These are phyloP conservation scores for Ogataea wickerhamii DNA, from an alignment of 805 yeast species.

Conservation along the genomic window DNA sequence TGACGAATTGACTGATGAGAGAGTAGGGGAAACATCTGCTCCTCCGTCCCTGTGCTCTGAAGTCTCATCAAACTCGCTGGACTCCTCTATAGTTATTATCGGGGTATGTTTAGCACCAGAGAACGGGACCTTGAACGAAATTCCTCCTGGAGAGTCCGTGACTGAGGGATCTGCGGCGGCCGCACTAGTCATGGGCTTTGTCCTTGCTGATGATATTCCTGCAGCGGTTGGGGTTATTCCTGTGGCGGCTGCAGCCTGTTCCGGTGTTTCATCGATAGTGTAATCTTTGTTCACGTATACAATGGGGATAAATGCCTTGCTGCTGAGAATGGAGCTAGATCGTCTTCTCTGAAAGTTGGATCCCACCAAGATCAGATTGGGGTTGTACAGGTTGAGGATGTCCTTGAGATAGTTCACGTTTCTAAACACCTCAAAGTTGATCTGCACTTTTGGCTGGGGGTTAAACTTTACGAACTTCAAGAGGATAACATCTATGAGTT, in stretches of 20 bases:
- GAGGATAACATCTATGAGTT: slow-evolving; percentile 41
- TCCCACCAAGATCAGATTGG: slow-evolving; percentile 49
- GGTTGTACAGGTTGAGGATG: slow-evolving; percentile 54
- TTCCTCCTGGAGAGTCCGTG: slow-evolving; percentile 18
- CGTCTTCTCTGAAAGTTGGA: slow-evolving; percentile 24
- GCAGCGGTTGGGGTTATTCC: not conserved
- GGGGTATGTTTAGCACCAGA: slow-evolving; percentile 13
- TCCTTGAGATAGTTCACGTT: slow-evolving; percentile 49
- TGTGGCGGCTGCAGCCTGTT: not conserved
- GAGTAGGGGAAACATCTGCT: slow-evolving; percentile 9
- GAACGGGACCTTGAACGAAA: slow-evolving; percentile 24
- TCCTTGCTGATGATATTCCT: not conserved
- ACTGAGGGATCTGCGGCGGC: not conserved
- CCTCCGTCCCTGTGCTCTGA: slow-evolving; percentile 8
- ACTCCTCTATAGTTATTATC: slow-evolving; percentile 12
- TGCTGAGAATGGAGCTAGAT: slow-evolving; percentile 27
- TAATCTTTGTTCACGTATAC: slow-evolving; percentile 23
- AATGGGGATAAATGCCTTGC: slow-evolving; percentile 26
- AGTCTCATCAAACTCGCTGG: slow-evolving; percentile 1
- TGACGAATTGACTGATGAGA: slow-evolving; percentile 14
- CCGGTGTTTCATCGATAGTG: slow-evolving; percentile 7
- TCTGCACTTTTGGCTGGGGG: slow-evolving; percentile 39
- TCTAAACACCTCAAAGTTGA: slow-evolving; percentile 56
- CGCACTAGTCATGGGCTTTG: not conserved
- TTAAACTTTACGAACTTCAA: slow-evolving; percentile 23